These are phyloP conservation scores for Irpex sp. DNA, from an alignment of 1,284 basidiomycete species.

Conservation along the genomic window DNA sequence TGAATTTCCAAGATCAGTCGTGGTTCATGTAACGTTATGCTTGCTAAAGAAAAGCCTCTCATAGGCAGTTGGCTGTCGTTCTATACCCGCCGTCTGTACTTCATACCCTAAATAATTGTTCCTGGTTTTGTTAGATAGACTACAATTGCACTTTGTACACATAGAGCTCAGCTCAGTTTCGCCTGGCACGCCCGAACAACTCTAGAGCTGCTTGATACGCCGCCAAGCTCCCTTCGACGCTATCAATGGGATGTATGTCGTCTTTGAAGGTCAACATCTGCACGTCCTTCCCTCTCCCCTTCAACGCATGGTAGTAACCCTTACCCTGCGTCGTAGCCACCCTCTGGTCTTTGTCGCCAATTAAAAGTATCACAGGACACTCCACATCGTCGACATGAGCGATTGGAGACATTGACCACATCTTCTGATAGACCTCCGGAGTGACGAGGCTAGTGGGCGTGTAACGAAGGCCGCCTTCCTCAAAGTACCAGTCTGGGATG, in stretches of 20 bases:
- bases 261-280: conserved; percentile 64
- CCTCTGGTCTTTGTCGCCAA: conserved; percentile 61
- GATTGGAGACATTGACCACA: conserved; percentile 58
- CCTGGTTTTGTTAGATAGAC: too few species aligned
- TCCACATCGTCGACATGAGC: conserved; percentile 47
- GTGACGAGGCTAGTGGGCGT: conserved; percentile 36
- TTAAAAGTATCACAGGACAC: conserved; percentile 52
- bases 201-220: conserved; percentile 47
- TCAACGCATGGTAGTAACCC: conserved; percentile 63
- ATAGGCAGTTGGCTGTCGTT: too few species aligned
- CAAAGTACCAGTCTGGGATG: conserved; percentile 71
- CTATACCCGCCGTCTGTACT: too few species aligned
- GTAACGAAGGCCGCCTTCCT: conserved; percentile 53
- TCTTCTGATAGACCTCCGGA: conserved; percentile 38
- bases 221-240: conserved; percentile 54
- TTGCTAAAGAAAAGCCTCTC: not conserved
- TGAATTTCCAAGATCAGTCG: conserved; percentile 14
- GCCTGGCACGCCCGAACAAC: conserved; percentile 37
- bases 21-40: conserved; percentile 10
- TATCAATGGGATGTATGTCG: conserved; percentile 61
- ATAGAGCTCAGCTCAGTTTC: too few species aligned
- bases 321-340: conserved; percentile 64
- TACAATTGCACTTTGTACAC: too few species aligned
- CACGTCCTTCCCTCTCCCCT: conserved; percentile 40
- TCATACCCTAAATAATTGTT: too few species aligned